Evolutionary conservation across 257 asterid genomes (phyloP), one percentile per base, ranked within the genome.

Genomic region (Nicotiana noctiflora): DNA sequence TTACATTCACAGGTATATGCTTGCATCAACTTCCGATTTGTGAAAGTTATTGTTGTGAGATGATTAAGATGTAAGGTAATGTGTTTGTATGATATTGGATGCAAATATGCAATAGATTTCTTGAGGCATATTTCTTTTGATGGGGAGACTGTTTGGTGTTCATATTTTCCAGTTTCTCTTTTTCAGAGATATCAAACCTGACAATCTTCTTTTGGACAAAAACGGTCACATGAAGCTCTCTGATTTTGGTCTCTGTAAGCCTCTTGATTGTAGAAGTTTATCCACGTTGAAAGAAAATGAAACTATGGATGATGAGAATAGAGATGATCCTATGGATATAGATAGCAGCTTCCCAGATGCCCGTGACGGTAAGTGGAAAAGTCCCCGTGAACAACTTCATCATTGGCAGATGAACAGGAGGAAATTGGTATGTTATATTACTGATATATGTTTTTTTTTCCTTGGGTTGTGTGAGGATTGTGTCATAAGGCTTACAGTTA

Each of bases 201-300:
- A 94, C 84, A 93, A 94, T 89, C 98, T 94, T 87, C 98, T 94
- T 67, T 94, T 94, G 31, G 98, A 94, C 85, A 92, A 90, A 89
- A 85, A 92, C 77, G 98, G 98, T 44, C 98, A 94, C 89, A 92
- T 94, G 98, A 94, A 92, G 87, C 98, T 94, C 81, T 94, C 98
- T 59, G 98, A 94, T 81, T 94, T 94, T 89, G 98, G 98, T 82
- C 98, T 94, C 74, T 94, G 98, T 89, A 94, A 94, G 92, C 98
- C 98, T 77, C 98, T 94, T 72, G 98, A 94, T 74, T 86, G 91
- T 84, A 88, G 90, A 85, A 89, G 89, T 23, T 83, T 89, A 64
- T 83, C 91, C 72, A 86, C 91, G 5, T 85, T 89, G 60, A 88
- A 84, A 64, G 93, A 89, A 84, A 83, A 89, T 46, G 88, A 86